These are phyloP conservation scores for Eutrema heterophyllum DNA, from an alignment of 345 rosid species.

Conservation along the genomic window DNA sequence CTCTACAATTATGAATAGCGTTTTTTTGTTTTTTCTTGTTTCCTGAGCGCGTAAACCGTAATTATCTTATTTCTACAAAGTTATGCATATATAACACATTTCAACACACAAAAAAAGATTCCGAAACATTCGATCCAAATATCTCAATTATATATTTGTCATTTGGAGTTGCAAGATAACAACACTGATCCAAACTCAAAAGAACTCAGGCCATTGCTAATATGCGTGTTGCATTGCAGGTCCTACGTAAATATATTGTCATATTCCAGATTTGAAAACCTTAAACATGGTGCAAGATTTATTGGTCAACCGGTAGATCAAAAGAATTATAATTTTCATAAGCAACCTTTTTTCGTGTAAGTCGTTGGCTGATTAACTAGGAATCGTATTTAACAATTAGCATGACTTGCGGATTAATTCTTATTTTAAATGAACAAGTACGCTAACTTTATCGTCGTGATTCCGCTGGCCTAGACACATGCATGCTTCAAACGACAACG, in stretches of 20 bases:
- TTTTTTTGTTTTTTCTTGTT: too few relatives aligned
- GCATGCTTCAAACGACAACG: conserved; percentile 2
- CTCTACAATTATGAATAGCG: too few relatives aligned
- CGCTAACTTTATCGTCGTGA: neutral
- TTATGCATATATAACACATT: too few relatives aligned
- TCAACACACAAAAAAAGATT: too few relatives aligned
- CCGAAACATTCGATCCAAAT: too few relatives aligned
- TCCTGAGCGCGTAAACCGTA: too few relatives aligned
- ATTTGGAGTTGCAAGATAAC: neutral
- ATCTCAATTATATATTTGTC: neutral
- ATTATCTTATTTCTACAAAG: too few relatives aligned
- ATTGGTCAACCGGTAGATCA: neutral
- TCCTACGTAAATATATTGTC: neutral
- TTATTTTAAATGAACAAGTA: neutral
- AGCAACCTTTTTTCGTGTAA: neutral
- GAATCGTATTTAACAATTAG: neutral
- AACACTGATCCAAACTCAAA: neutral
- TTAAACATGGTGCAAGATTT: neutral
- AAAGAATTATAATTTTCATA: neutral
- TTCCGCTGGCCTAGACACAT: neutral
- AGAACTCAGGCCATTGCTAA: neutral
- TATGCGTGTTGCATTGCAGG: neutral
- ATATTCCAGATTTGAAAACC: neutral
- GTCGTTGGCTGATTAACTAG: neutral
- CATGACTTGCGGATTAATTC: conserved; percentile 8